Base-by-base conservation (phyloP, 108 stramenopile genomes). In the Schizochytrium sp. region DNA sequence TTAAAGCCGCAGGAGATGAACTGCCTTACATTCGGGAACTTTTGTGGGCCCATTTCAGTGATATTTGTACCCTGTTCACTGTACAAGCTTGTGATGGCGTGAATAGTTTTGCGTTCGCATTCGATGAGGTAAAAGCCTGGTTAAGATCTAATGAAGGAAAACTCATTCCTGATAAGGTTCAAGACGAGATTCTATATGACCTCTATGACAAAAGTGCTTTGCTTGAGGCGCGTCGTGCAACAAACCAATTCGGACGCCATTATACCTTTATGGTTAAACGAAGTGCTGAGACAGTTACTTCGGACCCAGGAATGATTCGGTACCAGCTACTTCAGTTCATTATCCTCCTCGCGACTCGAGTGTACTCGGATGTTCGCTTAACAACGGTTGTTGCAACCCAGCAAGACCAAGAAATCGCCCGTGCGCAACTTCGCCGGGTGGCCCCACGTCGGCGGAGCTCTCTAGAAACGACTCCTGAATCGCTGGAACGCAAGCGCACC, bases 181-280 rank as follows among this genome's bases (percentile, higher is more conserved):
- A 10, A 5, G 76, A 83, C 15, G 76, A 83, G 28, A 8, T 83
- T n/a, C 47, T 83, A 5, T 83, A 55, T 0, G 76, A 83, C 15
- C 4, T 83, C 76, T 83, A 83, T 40, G 76, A 83, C 47, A 49
- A 83, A 42, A 83, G 50, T 53, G 76, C 76, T 56, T 53, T 83
- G n/a, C n/a, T 55, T n/a, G 76, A 83, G 28, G 50, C 53, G 10
- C 76, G 76, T 5, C 76, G 13, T 28, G 76, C 76, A 47, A 83
- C 76, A 0, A 83, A 83, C 3, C 76, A 49, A 53, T 83, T 49
- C 10, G 76, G 76, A 5, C 47, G 53, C 15, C 76, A 83, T 1
- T 83, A 83, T 42, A 83, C 17, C 76, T 83, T 83, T 0, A 83
- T 83, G 76, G 76, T 83, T 13, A 83, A 83, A 3, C 5, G 5